Conservation (phyloP, 179 eudicot species). For the Beta corolliflora region DNA sequence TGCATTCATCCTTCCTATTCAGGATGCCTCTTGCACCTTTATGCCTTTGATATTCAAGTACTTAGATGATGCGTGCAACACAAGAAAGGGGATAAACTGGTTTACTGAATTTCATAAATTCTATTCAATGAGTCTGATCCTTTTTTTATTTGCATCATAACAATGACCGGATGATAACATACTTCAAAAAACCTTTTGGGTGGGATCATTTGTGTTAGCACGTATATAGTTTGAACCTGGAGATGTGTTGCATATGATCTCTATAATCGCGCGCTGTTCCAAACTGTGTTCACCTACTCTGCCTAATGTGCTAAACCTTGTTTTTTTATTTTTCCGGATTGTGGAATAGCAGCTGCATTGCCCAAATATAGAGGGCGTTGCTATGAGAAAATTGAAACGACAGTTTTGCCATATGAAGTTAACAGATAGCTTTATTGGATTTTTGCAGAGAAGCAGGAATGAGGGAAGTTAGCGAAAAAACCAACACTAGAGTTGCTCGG, state of each 20-base stretch:
- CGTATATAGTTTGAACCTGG: background rate
- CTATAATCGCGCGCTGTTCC: background rate
- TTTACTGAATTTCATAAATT: too few species aligned
- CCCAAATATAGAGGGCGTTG: background rate
- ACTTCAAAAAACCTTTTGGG: background rate
- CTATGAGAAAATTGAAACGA: background rate
- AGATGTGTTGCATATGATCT: background rate
- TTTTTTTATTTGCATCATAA: background rate
- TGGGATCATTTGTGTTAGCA: background rate
- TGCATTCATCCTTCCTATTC: too few species aligned
- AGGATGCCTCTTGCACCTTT: too few species aligned
- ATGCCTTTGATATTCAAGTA: too few species aligned
- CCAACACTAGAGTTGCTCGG: constrained; percentile 80
- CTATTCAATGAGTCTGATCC: too few species aligned
- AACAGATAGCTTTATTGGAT: background rate
- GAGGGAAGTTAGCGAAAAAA: constrained; percentile 75
- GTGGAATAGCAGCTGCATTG: background rate
- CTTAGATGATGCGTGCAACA: too few species aligned
- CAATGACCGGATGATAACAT: background rate
- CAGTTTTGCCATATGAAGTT: background rate
- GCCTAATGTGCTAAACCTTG: background rate
- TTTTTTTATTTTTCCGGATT: background rate
- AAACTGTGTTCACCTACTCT: too few species aligned
- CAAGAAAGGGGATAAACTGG: too few species aligned
- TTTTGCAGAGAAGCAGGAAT: constrained; percentile 71